Evolutionary conservation across 1,284 basidiomycete genomes (phyloP).

Genomic region (Ganoderma meredithae): DNA sequence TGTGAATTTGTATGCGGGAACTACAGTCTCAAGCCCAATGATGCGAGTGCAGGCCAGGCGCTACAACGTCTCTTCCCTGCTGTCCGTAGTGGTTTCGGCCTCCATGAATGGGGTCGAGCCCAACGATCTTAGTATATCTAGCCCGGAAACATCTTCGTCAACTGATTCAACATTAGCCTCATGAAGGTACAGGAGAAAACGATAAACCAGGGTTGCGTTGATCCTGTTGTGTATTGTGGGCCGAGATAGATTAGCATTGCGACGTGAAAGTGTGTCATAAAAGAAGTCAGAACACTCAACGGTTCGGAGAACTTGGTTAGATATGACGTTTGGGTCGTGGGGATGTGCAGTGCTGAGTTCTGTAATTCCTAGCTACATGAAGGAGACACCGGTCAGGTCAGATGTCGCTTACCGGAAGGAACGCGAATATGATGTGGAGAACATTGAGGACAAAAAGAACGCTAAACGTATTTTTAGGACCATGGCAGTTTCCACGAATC

Average conservation of each 20-base stretch:
- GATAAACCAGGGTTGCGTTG: background rate
- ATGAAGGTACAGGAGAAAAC: background rate
- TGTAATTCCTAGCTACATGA: background rate
- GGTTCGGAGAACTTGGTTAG: conserved; percentile 4
- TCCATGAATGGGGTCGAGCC: background rate
- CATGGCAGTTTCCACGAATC: no score
- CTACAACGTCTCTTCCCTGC: background rate
- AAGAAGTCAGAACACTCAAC: background rate
- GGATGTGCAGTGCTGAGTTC: background rate
- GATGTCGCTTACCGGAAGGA: background rate
- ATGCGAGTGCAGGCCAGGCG: background rate
- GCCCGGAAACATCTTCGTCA: background rate
- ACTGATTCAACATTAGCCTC: background rate
- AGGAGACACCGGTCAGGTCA: no score
- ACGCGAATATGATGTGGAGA: background rate
- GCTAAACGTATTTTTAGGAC: background rate
- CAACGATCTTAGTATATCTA: background rate
- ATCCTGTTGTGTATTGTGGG: background rate
- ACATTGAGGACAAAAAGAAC: background rate
- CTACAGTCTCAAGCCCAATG: no score
- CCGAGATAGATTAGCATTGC: background rate
- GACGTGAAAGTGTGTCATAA: background rate
- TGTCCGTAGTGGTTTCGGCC: background rate
- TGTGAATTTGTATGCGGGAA: background rate
- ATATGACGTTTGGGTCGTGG: background rate